Evolutionary conservation across 768 basidiomycete species (phyloP), one percentile per base, ranked within the genome.

Genomic region (Leccinum disarticulatum): DNA sequence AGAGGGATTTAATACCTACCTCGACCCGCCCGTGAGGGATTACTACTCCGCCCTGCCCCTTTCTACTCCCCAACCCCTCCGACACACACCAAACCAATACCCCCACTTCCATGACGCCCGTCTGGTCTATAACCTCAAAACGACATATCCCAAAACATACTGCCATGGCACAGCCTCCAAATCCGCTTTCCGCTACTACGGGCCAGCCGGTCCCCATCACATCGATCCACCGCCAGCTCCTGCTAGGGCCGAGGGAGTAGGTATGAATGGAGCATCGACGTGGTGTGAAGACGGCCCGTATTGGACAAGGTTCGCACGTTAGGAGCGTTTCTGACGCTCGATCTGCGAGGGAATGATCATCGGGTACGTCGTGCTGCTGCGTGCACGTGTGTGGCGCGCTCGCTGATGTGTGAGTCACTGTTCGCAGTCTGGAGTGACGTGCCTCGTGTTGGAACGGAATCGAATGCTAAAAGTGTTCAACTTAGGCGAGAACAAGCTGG

Each of bases 11-110:
- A 80, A 88, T 28, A 87, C 89, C 1, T 91, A 87, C 68, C 81
- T 92, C 15, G 83, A 88, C 22, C 81, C 86, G 2, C 90, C 90
- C 0, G 87, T 91, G 11, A 78, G 73, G 59, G 90, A 91, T 70
- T 78, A 86, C 60, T 91, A 88, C 65, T 84, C 86, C 0, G 68
- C 79, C 25, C 72, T 88, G 6, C 87, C 86, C 30, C 30, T 30
- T 30, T 30, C 30, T 30, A 30, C 30, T 30, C 30, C 30, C 30
- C 30, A 30, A 30, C 30, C 30, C 30, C 30, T 30, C 30, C 30
- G 30, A 30, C 30, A 30, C 30, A 30, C 30, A 30, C 30, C 30
- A 30, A 30, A 30, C 30, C 30, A 30, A 30, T 30, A 30, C 9
- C 30, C 30, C 30, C 80, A 30, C 30, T 1, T 30, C 9, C 30